Evolutionary conservation across 1,284 basidiomycete genomes (phyloP).

Genomic region (Rhodotorula sp.): DNA sequence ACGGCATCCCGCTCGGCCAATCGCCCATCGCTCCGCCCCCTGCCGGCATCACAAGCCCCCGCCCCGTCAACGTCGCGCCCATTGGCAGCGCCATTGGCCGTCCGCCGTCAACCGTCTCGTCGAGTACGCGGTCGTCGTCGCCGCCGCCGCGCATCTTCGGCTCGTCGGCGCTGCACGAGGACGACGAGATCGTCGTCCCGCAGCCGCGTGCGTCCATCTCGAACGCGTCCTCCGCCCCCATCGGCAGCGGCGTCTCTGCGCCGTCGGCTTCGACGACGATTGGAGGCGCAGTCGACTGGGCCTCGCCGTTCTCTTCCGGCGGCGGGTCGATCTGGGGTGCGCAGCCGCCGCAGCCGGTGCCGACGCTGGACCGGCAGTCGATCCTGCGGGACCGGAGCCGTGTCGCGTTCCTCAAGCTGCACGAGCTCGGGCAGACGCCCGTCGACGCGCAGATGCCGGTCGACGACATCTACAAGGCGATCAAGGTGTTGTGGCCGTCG

Average conservation of each 20-base stretch:
- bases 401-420: conserved; percentile 41
- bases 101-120: conserved; percentile 23
- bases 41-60: conserved; percentile 19
- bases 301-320: conserved; percentile 3
- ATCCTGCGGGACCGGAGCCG: conserved; percentile 44
- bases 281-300: conserved; percentile 1
- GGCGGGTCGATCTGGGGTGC: conserved; percentile 36
- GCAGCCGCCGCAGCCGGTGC: conserved; percentile 9
- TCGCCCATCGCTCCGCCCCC: conserved; percentile 20
- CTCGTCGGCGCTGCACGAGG: conserved; percentile 39
- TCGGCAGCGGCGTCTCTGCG: conserved; percentile 8
- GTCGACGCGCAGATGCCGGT: conserved; percentile 33
- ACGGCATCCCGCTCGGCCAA: conserved; percentile 23
- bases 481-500: conserved; percentile 39
- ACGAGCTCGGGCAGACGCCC: conserved; percentile 32
- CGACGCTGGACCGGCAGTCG: conserved; percentile 40
- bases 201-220: conserved; percentile 32
- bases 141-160: conserved; percentile 34
- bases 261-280: conserved; percentile 2
- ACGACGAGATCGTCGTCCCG: conserved; percentile 42
- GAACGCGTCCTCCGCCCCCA: conserved; percentile 8
- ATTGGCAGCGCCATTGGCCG: conserved; percentile 38
- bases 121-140: conserved; percentile 17
- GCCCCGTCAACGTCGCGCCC: conserved; percentile 9
- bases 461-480: conserved; percentile 41